phyloP scores from a whole-genome alignment of 345 rosid species.

The Syzygium aqueum region DNA sequence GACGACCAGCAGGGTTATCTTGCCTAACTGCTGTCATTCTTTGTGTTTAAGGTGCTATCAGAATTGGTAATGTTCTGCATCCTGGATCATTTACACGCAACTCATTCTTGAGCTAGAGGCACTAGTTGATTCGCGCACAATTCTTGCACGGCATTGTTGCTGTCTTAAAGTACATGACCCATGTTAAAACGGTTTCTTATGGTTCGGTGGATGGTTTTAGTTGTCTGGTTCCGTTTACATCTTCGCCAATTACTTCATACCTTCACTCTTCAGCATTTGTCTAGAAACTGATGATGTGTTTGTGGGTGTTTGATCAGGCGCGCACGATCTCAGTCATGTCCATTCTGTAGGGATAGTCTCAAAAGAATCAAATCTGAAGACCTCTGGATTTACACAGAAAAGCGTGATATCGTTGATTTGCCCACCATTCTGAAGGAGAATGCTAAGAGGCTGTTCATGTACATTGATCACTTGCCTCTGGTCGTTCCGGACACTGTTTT shows the following conservation, averaged over 20 bases:
- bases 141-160: neutral
- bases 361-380: constrained; percentile 49
- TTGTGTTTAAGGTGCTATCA: constrained; percentile 59
- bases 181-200: neutral
- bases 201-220: neutral
- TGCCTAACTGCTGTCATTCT: constrained; percentile 74
- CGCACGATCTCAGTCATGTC: constrained; percentile 65
- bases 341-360: constrained; percentile 67
- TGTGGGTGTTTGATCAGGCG: constrained; percentile 30
- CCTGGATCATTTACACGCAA: neutral
- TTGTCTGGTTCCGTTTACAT: neutral
- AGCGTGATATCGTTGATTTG: constrained; percentile 31
- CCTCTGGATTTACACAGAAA: constrained; percentile 57
- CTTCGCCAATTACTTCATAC: neutral
- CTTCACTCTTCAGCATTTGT: neutral
- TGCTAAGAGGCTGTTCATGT: constrained; percentile 45
- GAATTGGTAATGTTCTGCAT: constrained; percentile 41
- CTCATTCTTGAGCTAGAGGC: neutral
- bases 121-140: neutral
- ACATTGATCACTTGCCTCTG: constrained; percentile 61
- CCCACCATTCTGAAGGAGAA: constrained; percentile 35
- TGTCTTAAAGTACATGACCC: neutral
- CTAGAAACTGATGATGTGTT: neutral
- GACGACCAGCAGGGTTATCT: constrained; percentile 41
- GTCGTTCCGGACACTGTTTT: constrained; percentile 40